Evolutionary conservation across 768 basidiomycete genomes (phyloP).

Genomic region (Pulveroboletus frians): DNA sequence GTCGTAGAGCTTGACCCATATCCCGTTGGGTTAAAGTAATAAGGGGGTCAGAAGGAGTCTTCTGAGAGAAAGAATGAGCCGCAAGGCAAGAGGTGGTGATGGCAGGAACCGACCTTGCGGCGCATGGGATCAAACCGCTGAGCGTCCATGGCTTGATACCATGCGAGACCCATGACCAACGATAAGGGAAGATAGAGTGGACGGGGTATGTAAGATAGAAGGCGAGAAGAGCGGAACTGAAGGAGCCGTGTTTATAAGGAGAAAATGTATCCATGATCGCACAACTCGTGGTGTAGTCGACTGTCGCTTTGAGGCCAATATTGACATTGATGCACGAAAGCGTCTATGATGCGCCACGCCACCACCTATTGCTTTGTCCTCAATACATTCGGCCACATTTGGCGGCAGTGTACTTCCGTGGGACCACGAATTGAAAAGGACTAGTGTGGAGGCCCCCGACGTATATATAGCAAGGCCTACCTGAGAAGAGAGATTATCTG

Average conservation of each 20-base stretch:
- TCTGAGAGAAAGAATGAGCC: slow-evolving; percentile 23
- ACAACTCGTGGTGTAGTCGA: slow-evolving; percentile 23
- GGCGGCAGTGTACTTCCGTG: slow-evolving; percentile 6
- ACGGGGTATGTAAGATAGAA: slow-evolving; percentile 22
- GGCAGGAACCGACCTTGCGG: slow-evolving; percentile 21
- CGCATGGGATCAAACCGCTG: slow-evolving; percentile 32
- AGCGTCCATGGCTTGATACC: slow-evolving; percentile 27
- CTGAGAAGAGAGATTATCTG: slow-evolving; percentile 8
- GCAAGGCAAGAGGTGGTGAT: slow-evolving; percentile 15
- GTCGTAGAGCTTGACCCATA: slow-evolving; percentile 29
- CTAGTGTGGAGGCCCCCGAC: background rate
- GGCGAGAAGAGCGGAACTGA: slow-evolving; percentile 28
- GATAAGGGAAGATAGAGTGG: slow-evolving; percentile 30
- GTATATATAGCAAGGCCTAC: slow-evolving; percentile 14
- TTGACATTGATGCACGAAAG: slow-evolving; percentile 18
- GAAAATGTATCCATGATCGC: slow-evolving; percentile 21
- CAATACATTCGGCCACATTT: slow-evolving; percentile 12
- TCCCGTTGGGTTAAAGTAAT: slow-evolving; percentile 9
- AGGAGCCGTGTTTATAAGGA: slow-evolving; percentile 20
- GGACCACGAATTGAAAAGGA: slow-evolving; percentile 4
- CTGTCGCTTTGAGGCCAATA: slow-evolving; percentile 18
- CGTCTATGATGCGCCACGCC: slow-evolving; percentile 12
- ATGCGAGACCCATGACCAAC: slow-evolving; percentile 23
- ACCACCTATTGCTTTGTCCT: slow-evolving; percentile 18
- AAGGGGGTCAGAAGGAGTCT: slow-evolving; percentile 8